These are phyloP conservation scores for Croton laevigatus DNA, from an alignment of 441 rosid genomes.

Conservation along the genomic window DNA sequence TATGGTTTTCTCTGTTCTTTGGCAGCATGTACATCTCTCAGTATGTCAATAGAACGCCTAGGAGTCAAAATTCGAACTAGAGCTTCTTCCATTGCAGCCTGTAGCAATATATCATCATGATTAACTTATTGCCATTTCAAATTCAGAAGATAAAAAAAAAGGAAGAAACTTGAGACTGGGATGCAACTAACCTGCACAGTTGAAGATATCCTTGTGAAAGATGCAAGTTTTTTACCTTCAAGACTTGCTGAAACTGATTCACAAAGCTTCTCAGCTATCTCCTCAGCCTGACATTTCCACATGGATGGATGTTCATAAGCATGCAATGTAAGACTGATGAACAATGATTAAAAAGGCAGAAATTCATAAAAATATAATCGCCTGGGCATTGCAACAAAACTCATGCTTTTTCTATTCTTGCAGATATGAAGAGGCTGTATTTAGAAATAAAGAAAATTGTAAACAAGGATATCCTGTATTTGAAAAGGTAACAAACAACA, in stretches of 20 bases:
- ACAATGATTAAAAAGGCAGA: neutral
- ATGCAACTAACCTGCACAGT: slow-evolving; percentile 73
- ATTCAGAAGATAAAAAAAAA: slow-evolving; percentile 3
- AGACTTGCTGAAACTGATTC: slow-evolving; percentile 95
- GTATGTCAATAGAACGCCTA: slow-evolving; percentile 85
- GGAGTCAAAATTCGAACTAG: slow-evolving; percentile 95
- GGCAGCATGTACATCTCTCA: slow-evolving; percentile 90
- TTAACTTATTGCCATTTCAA: neutral
- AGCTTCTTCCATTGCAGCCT: slow-evolving; percentile 99
- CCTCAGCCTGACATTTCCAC: slow-evolving; percentile 72
- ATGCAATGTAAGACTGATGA: neutral
- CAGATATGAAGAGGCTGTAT: neutral
- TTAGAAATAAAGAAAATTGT: neutral
- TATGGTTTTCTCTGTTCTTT: slow-evolving; percentile 90
- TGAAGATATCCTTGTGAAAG: slow-evolving; percentile 93
- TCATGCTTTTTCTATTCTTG: slow-evolving; percentile 56
- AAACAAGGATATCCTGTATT: neutral
- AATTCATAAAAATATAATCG: neutral
- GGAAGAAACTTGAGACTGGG: neutral
- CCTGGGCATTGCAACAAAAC: slow-evolving; percentile 36
- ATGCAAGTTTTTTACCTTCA: slow-evolving; percentile 92
- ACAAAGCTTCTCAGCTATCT: slow-evolving; percentile 96
- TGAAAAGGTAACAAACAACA: neutral
- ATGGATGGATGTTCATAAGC: slow-evolving; percentile 10
- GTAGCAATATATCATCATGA: slow-evolving; percentile 20